phyloP scores from a whole-genome alignment of 305 asterid species.

The Euphrasia arctica region DNA sequence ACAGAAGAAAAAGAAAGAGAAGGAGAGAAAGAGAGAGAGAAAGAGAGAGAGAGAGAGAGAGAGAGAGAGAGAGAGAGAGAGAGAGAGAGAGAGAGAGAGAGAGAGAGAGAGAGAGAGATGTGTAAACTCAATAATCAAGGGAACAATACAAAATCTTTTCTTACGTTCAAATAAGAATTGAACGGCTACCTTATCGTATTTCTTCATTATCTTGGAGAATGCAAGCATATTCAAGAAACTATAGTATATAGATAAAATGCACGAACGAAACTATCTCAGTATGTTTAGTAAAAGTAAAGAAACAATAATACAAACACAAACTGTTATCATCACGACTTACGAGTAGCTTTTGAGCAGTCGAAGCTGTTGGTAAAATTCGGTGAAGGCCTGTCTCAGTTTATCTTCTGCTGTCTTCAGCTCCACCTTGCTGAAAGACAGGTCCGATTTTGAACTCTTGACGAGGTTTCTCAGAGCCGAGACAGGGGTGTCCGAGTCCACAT shows the following conservation, averaged over 20 bases:
- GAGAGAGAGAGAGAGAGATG: no score
- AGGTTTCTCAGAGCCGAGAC: constrained; percentile 57
- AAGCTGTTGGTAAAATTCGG: constrained; percentile 63
- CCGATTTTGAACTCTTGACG: constrained; percentile 38
- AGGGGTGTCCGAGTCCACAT: constrained; percentile 70
- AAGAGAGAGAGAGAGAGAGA: no score
- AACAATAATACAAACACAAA: no score
- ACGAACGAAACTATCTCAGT: constrained; percentile 21
- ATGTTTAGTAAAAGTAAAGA: not conserved
- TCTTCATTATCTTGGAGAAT: constrained; percentile 87
- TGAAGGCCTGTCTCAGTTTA: constrained; percentile 52
- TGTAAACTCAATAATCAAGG: no score
- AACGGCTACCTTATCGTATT: constrained; percentile 69
- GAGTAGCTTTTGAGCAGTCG: constrained; percentile 64
- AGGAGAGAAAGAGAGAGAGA: no score
- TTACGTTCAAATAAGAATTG: constrained; percentile 4
- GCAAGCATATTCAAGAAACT: constrained; percentile 85
- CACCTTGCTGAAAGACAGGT: constrained; percentile 54
- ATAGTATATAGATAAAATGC: constrained; percentile 10
- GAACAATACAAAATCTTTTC: not conserved
- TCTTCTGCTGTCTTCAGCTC: constrained; percentile 68
- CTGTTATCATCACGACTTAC: constrained; percentile 27
- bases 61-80: no score
- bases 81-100: no score
- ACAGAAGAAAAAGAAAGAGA: constrained; percentile 1